Conservation (phyloP, 2,329 filamentous ascomycete genomes). For the Rutstroemia sydowiana region DNA sequence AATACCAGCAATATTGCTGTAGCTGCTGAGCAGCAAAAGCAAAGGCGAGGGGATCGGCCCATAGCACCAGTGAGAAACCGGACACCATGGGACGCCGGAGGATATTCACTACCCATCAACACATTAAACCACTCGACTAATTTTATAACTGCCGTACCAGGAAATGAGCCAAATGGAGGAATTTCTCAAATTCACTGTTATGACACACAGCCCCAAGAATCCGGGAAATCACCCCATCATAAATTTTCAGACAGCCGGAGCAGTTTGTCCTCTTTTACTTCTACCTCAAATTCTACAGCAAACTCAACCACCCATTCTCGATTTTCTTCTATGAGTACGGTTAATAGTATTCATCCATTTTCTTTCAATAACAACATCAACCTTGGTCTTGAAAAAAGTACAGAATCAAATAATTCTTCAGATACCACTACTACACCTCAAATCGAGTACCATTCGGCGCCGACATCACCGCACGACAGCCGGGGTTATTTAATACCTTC, state of each 20-base stretch:
- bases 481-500: conserved; percentile 11
- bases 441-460: not conserved
- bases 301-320: conserved; percentile 28
- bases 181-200: conserved; percentile 11
- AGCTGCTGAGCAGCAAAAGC: conserved; percentile 26
- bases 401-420: not conserved
- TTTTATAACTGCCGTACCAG: not conserved
- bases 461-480: conserved; percentile 1
- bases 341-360: conserved; percentile 15
- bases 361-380: not conserved
- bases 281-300: conserved; percentile 27
- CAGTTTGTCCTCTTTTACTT: conserved; percentile 29
- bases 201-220: conserved; percentile 16
- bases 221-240: conserved; percentile 24
- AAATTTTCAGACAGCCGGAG: conserved; percentile 29
- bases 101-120: conserved; percentile 31
- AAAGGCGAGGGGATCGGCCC: conserved; percentile 11
- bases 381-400: not conserved
- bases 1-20: conserved; percentile 25
- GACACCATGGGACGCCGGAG: conserved; percentile 32
- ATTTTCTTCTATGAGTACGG: conserved; percentile 30
- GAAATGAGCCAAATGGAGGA: not conserved
- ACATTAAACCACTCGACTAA: conserved; percentile 14
- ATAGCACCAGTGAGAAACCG: conserved; percentile 23
- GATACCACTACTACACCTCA: not conserved